A percentile compares a stretch with the other conserved stretches of the same genome.
Evolutionary conservation across 1,284 basidiomycete species (phyloP).

Genomic region (Fomitopsis betulina): DNA sequence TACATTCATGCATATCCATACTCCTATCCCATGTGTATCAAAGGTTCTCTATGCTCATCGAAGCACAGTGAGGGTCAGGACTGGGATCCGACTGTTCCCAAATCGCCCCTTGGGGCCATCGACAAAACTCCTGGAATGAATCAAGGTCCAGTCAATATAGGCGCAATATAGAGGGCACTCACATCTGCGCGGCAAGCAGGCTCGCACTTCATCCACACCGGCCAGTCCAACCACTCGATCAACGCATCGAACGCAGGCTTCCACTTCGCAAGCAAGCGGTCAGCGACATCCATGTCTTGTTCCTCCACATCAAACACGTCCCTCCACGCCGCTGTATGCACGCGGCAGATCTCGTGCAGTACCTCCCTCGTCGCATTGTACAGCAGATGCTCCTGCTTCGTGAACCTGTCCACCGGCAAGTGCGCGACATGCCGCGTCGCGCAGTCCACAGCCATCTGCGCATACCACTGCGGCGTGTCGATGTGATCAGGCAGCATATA

Average conservation of each 20-base stretch:
- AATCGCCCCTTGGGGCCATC: too few relatives aligned
- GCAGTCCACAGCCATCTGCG: neutral
- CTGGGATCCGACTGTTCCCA: too few relatives aligned
- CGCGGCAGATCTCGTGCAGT: neutral
- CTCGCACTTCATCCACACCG: neutral
- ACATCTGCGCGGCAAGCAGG: neutral
- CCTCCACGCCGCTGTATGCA: neutral
- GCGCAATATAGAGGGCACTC: neutral
- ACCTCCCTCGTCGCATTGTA: neutral
- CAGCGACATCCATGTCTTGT: neutral
- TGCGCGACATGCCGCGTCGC: neutral
- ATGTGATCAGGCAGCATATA: neutral
- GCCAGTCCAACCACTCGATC: constrained; percentile 1
- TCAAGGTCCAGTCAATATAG: too few relatives aligned
- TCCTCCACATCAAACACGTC: neutral
- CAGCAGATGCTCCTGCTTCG: neutral
- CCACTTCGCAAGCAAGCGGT: neutral
- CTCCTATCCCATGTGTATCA: too few relatives aligned
- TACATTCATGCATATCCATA: too few relatives aligned
- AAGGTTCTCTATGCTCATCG: too few relatives aligned
- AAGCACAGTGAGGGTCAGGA: too few relatives aligned
- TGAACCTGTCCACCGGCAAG: neutral
- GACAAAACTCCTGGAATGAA: too few relatives aligned
- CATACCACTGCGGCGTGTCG: neutral
- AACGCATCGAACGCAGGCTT: neutral